These are phyloP conservation scores for Heimioporus sp. DNA, from an alignment of 768 basidiomycete species.

Conservation along the genomic window DNA sequence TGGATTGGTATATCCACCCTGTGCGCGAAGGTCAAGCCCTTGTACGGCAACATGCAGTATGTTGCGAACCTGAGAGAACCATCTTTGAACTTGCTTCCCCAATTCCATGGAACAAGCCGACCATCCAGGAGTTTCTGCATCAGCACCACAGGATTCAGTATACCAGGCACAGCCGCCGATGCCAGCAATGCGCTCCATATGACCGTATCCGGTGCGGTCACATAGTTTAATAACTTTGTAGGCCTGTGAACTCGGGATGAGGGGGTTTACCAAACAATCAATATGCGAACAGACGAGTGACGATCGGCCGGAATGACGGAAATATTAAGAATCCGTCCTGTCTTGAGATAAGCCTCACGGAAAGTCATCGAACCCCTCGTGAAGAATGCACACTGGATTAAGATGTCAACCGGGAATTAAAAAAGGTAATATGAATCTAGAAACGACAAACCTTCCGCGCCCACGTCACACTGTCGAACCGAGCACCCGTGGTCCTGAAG, in stretches of 20 bases:
- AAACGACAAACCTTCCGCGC: conserved; percentile 69
- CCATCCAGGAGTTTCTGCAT: conserved; percentile 90
- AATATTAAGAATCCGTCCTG: conserved; percentile 91
- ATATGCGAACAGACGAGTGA: conserved; percentile 60
- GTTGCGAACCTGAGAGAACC: conserved; percentile 72
- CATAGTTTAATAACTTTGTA: conserved; percentile 92
- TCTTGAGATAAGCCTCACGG: conserved; percentile 89
- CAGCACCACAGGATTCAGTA: conserved; percentile 91
- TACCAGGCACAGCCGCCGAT: conserved; percentile 93
- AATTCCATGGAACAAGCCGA: conserved; percentile 85
- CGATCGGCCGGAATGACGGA: conserved; percentile 89
- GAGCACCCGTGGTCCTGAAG: conserved; percentile 85
- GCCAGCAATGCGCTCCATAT: conserved; percentile 83
- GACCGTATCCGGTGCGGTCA: conserved; percentile 91
- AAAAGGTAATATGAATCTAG: neutral
- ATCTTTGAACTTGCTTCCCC: conserved; percentile 93
- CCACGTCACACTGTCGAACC: conserved; percentile 90
- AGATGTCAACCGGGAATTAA: neutral
- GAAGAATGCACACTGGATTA: conserved; percentile 74
- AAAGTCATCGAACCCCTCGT: conserved; percentile 94
- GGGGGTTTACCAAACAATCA: conserved; percentile 2
- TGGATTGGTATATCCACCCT: conserved; percentile 96
- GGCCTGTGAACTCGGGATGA: conserved; percentile 49
- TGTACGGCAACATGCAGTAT: too few relatives aligned
- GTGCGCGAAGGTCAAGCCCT: neutral